These are phyloP conservation scores for Candida jianshihensis DNA, from an alignment of 805 yeast genomes.

Conservation along the genomic window DNA sequence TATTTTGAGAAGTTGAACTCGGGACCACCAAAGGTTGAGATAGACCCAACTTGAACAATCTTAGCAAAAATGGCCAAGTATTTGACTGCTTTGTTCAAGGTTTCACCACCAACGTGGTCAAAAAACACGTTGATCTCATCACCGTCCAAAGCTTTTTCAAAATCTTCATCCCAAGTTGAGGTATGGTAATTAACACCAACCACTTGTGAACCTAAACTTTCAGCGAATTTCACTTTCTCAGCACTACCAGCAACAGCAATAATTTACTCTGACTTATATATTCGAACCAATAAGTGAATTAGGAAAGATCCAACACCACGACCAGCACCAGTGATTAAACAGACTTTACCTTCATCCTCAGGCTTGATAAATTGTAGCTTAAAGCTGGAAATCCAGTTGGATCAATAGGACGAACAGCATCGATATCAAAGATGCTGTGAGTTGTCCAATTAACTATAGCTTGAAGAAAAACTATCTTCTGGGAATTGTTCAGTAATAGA, in stretches of 20 bases:
- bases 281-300: conserved; percentile 48
- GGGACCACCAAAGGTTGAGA: conserved; percentile 39
- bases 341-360: conserved; percentile 34
- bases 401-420: conserved; percentile 7
- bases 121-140: conserved; percentile 46
- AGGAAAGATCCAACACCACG: conserved; percentile 64
- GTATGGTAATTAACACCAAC: conserved; percentile 48
- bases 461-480: conserved; percentile 38
- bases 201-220: conserved; percentile 46
- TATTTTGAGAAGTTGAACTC: conserved; percentile 32
- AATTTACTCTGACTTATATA: conserved; percentile 46
- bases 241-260: conserved; percentile 58
- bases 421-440: conserved; percentile 29
- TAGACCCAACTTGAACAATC: conserved; percentile 57
- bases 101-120: conserved; percentile 61
- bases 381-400: conserved; percentile 22
- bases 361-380: conserved; percentile 37
- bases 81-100: conserved; percentile 37
- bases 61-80: conserved; percentile 32
- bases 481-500: conserved; percentile 34
- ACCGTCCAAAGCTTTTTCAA: conserved; percentile 36
- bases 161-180: conserved; percentile 27
- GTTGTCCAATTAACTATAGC: conserved; percentile 42
- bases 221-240: conserved; percentile 47
- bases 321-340: conserved; percentile 57